These are phyloP conservation scores for Yarrowia sp. DNA, from an alignment of 805 yeast species.

Conservation along the genomic window DNA sequence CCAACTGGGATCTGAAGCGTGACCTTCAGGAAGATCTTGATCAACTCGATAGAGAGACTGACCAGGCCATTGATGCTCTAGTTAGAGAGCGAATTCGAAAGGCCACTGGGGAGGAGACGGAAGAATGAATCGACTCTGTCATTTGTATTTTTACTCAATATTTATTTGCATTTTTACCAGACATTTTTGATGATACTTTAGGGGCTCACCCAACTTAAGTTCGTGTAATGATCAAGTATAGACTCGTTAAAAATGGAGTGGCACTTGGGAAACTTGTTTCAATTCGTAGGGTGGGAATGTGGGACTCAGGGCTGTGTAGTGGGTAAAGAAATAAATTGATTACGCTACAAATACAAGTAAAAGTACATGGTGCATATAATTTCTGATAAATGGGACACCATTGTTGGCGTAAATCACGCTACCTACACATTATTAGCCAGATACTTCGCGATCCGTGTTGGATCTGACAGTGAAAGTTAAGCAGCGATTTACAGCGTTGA, in stretches of 20 bases:
- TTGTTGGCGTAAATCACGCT: no score
- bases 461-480: neutral
- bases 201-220: no score
- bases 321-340: no score
- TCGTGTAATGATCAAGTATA: no score
- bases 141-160: neutral
- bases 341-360: neutral
- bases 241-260: no score
- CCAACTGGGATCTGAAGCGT: constrained; percentile 28
- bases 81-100: constrained; percentile 39
- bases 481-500: neutral
- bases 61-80: constrained; percentile 41
- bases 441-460: neutral
- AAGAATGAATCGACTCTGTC: neutral
- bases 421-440: neutral
- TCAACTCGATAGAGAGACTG: constrained; percentile 43
- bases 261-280: no score
- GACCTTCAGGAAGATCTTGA: constrained; percentile 43
- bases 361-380: no score
- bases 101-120: neutral
- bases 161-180: neutral
- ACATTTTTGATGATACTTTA: no score
- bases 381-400: no score
- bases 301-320: no score
- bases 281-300: no score